Conservation (phyloP, 176 grass and related monocot genomes). For the Rhynchospora tenuis region DNA sequence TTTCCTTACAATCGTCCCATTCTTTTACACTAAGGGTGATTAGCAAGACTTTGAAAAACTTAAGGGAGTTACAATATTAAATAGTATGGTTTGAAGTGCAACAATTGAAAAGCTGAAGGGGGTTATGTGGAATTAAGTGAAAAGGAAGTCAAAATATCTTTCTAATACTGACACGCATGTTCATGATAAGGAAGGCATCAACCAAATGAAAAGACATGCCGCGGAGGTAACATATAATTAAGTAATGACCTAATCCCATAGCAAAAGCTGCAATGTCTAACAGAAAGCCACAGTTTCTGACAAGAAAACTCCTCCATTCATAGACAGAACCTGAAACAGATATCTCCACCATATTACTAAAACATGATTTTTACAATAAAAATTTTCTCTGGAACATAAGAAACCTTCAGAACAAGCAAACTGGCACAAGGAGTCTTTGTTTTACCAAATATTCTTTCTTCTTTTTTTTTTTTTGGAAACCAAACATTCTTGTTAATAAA, state of each 20-base stretch:
- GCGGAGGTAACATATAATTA: conserved; percentile 87
- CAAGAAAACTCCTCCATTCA: conserved; percentile 77
- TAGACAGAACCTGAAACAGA: conserved; percentile 68
- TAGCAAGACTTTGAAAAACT: neutral
- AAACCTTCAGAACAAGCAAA: conserved; percentile 9
- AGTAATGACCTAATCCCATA: conserved; percentile 87
- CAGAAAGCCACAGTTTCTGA: conserved; percentile 82
- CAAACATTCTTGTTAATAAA: neutral
- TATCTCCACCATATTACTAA: conserved; percentile 17
- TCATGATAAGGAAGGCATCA: conserved; percentile 82
- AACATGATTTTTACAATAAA: neutral
- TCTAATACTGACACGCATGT: conserved; percentile 71
- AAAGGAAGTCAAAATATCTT: neutral
- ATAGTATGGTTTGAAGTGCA: neutral
- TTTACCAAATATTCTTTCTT: neutral
- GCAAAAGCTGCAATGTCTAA: conserved; percentile 66
- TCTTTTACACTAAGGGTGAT: neutral
- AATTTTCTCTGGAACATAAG: conserved; percentile 15
- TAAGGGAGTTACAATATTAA: neutral
- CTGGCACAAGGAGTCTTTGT: conserved; percentile 3
- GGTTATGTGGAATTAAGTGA: neutral
- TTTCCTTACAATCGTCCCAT: neutral
- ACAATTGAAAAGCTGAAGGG: neutral
- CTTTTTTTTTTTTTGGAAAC: no score
- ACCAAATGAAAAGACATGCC: conserved; percentile 94